Conservation (phyloP, 495 filamentous ascomycete genomes). For the Platismatia glauca region DNA sequence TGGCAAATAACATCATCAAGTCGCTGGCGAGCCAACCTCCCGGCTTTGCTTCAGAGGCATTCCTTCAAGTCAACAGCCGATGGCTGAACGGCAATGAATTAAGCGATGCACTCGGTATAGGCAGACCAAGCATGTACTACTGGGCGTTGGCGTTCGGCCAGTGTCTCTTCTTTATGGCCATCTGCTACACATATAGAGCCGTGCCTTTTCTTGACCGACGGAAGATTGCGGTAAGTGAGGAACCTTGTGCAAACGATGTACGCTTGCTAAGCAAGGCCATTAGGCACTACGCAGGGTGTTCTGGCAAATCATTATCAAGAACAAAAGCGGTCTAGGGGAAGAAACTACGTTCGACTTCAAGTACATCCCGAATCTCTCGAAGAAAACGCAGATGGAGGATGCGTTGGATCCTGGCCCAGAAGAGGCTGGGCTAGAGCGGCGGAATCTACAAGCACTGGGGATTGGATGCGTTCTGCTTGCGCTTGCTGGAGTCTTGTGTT, state of each 20-base stretch:
- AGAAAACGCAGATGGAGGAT: slow-evolving; percentile 16
- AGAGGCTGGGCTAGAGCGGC: slow-evolving; percentile 6
- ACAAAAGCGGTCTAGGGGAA: slow-evolving; percentile 47
- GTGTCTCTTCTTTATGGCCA: slow-evolving; percentile 37
- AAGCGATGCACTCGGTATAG: slow-evolving; percentile 50
- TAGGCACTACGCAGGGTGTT: slow-evolving; percentile 44
- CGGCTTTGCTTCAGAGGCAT: slow-evolving; percentile 38
- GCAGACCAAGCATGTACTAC: slow-evolving; percentile 37
- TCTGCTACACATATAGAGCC: slow-evolving; percentile 30
- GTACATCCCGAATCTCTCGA: slow-evolving; percentile 46
- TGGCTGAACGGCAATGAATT: slow-evolving; percentile 45
- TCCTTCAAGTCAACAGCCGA: slow-evolving; percentile 38
- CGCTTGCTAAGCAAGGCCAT: background rate
- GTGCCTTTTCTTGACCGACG: slow-evolving; percentile 49
- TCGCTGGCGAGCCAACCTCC: slow-evolving; percentile 50
- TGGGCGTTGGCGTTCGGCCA: slow-evolving; percentile 39
- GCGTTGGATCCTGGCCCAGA: background rate
- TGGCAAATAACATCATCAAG: slow-evolving; percentile 63
- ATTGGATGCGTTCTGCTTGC: slow-evolving; percentile 7
- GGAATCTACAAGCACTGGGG: slow-evolving; percentile 15
- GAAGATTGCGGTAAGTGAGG: slow-evolving; percentile 42
- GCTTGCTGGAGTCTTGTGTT: background rate
- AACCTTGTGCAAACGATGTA: background rate
- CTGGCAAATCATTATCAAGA: slow-evolving; percentile 45
- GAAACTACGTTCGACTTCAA: slow-evolving; percentile 55